Conservation (phyloP, 306 rosid species). For the Rubus idaeus region DNA sequence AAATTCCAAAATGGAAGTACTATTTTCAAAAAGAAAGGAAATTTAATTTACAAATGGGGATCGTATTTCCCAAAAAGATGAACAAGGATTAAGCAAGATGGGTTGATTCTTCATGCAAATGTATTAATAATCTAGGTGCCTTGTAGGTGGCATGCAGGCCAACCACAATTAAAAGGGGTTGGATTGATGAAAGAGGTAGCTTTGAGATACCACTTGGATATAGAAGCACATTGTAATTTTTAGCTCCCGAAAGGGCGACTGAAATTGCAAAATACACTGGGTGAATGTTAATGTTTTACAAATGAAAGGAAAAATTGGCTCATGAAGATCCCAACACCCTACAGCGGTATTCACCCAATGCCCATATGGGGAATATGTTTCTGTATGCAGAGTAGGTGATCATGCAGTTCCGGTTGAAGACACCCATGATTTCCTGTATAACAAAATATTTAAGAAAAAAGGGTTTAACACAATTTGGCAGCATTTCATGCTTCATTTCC, state of each 20-base stretch:
- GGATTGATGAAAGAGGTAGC: background rate
- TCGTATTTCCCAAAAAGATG: background rate
- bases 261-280: background rate
- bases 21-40: no score
- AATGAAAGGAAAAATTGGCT: background rate
- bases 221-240: background rate
- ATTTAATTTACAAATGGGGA: background rate
- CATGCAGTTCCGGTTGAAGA: constrained; percentile 85
- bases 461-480: background rate
- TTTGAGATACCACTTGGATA: background rate
- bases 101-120: background rate
- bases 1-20: no score
- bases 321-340: constrained; percentile 43
- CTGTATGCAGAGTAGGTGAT: constrained; percentile 78
- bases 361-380: constrained; percentile 90
- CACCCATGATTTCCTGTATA: constrained; percentile 83
- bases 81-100: constrained; percentile 7
- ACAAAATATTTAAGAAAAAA: background rate
- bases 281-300: background rate
- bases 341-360: constrained; percentile 67
- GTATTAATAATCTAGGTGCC: background rate
- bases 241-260: background rate
- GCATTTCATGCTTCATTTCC: background rate
- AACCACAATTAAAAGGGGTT: background rate
- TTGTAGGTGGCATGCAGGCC: background rate